A percentile compares a stretch with the other conserved stretches of the same genome.
Evolutionary conservation across 805 yeast species (phyloP).

Genomic region (Wickerhamiella shivajii): DNA sequence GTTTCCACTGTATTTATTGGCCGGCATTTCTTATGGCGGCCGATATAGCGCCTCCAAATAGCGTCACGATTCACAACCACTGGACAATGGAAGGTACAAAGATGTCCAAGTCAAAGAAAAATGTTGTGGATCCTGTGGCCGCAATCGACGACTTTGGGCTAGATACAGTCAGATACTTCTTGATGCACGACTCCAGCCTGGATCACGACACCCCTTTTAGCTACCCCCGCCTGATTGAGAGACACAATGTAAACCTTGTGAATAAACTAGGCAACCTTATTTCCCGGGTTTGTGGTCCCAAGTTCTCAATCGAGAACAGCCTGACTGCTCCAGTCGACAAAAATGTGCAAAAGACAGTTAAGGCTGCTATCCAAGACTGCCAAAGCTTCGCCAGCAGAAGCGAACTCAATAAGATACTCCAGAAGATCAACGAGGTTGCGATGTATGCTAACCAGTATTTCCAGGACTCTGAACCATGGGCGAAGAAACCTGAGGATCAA

Average conservation of each 20-base stretch:
- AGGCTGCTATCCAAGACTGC: constrained; percentile 19
- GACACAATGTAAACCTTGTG: constrained; percentile 38
- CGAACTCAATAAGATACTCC: constrained; percentile 39
- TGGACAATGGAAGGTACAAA: constrained; percentile 84
- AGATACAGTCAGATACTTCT: constrained; percentile 46
- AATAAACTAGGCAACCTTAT: constrained; percentile 75
- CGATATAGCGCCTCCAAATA: constrained; percentile 49
- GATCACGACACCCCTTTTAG: constrained; percentile 70
- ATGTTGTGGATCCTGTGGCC: constrained; percentile 83
- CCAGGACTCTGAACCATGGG: constrained; percentile 71
- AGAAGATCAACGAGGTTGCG: constrained; percentile 14
- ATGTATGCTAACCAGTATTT: constrained; percentile 46
- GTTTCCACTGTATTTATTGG: constrained; percentile 90
- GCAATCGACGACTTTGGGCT: constrained; percentile 50
- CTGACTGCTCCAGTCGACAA: constrained; percentile 2
- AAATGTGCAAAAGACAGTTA: not conserved
- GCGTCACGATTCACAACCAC: constrained; percentile 80
- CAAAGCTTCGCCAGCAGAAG: constrained; percentile 38
- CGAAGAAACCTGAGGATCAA: constrained; percentile 21
- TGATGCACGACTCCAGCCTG: constrained; percentile 61
- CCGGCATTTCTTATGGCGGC: constrained; percentile 84
- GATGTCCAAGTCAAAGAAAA: constrained; percentile 88
- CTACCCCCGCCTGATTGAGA: constrained; percentile 37
- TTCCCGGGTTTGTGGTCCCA: constrained; percentile 56
- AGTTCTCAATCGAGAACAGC: constrained; percentile 35